A percentile compares a stretch with the other conserved stretches of the same genome.
Conservation (phyloP, 192 early-diverging fungal genomes). For the Spizellomyces punctatus region DNA sequence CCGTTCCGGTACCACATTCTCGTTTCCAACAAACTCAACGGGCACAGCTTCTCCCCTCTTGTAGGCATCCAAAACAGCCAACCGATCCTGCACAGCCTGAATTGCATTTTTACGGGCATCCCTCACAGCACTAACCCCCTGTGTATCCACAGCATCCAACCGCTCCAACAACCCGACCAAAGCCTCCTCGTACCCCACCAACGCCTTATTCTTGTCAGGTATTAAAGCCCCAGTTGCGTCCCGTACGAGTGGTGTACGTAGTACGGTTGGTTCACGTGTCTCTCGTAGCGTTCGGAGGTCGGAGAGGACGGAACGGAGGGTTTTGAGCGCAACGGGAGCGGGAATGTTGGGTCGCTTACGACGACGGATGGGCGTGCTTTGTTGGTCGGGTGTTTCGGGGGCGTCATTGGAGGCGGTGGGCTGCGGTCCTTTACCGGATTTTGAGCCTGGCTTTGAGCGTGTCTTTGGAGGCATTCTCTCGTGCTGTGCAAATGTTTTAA, state of each 20-base stretch:
- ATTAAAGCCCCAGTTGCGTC: slow-evolving; percentile 13
- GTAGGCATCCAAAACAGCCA: slow-evolving; percentile 12
- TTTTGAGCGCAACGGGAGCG: slow-evolving; percentile 26
- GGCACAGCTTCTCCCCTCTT: slow-evolving; percentile 16
- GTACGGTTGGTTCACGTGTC: slow-evolving; percentile 16
- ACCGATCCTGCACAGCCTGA: slow-evolving; percentile 10
- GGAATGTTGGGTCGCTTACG: slow-evolving; percentile 24
- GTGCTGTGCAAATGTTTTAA: too few species aligned
- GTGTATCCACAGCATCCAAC: slow-evolving; percentile 16
- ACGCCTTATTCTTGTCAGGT: slow-evolving; percentile 14
- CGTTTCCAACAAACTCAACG: not conserved
- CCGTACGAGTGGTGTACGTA: slow-evolving; percentile 16
- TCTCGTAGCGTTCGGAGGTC: slow-evolving; percentile 10
- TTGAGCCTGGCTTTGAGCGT: too few species aligned
- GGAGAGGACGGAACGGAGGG: not conserved
- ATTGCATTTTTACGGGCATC: slow-evolving; percentile 27
- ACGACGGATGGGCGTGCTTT: not conserved
- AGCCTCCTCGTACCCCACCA: slow-evolving; percentile 26
- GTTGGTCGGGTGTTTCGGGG: not conserved
- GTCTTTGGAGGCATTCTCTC: too few species aligned
- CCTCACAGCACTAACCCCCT: slow-evolving; percentile 14
- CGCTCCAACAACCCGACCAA: slow-evolving; percentile 23
- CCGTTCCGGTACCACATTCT: not conserved
- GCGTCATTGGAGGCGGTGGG: too few species aligned
- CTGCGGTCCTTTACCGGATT: too few species aligned